phyloP scores from a whole-genome alignment of 2,329 filamentous ascomycete species.

The Ophiognomonia clavigignenti-juglandacearum region DNA sequence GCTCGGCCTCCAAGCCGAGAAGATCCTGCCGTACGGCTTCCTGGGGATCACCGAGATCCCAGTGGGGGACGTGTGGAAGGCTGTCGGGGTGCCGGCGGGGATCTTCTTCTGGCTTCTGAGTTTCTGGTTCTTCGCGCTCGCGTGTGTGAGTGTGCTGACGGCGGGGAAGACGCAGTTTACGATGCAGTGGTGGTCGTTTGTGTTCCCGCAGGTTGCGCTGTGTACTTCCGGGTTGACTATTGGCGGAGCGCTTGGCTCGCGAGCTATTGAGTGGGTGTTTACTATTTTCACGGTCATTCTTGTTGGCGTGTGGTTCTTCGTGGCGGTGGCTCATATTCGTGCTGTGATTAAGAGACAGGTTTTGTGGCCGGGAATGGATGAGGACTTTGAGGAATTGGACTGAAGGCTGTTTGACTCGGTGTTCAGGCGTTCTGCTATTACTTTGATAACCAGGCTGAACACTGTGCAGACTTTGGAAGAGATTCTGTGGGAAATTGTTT shows the following conservation, averaged over 20 bases:
- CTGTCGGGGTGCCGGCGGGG: slow-evolving; percentile 39
- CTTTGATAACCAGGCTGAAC: no score
- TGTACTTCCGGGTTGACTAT: slow-evolving; percentile 22
- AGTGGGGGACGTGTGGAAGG: slow-evolving; percentile 33
- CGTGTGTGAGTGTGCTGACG: slow-evolving; percentile 31
- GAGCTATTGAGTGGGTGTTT: not conserved
- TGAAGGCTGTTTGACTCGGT: no score
- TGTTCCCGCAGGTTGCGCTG: slow-evolving; percentile 55
- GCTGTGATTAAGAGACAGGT: not conserved
- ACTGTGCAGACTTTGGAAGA: no score
- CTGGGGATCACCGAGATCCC: slow-evolving; percentile 21
- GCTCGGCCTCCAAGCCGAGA: slow-evolving; percentile 31
- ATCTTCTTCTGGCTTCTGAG: slow-evolving; percentile 49
- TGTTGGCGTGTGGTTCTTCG: not conserved
- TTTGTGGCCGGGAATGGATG: not conserved
- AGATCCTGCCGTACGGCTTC: slow-evolving; percentile 18
- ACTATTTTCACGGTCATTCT: not conserved
- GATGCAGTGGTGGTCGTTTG: slow-evolving; percentile 51
- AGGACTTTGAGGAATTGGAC: not conserved
- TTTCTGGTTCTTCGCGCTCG: slow-evolving; percentile 48
- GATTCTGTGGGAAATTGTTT: no score
- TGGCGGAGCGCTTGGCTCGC: not conserved
- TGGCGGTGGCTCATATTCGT: not conserved
- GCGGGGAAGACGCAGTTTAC: slow-evolving; percentile 39
- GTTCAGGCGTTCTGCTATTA: no score